phyloP scores from a whole-genome alignment of 2,329 filamentous ascomycete genomes.

The Apiospora kogelbergensis region DNA sequence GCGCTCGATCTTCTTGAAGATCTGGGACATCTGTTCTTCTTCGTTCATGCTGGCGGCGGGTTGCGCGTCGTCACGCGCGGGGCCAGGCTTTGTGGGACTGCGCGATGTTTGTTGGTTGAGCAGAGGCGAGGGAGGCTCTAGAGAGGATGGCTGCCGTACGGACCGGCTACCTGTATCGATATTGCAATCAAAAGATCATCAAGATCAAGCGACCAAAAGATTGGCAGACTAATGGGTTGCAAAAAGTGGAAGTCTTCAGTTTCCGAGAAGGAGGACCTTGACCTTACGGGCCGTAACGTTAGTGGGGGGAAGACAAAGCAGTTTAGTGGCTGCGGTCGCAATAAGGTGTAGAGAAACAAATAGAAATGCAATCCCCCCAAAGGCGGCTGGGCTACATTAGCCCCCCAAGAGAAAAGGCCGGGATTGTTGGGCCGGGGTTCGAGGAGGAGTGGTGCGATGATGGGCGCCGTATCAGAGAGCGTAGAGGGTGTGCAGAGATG shows the following conservation, averaged over 20 bases:
- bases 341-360: slow-evolving; percentile 5
- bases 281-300: slow-evolving; percentile 8
- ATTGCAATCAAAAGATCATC: neutral
- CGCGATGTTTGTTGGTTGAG: slow-evolving; percentile 3
- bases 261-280: slow-evolving; percentile 6
- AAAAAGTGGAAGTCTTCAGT: slow-evolving; percentile 6
- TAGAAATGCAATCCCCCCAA: slow-evolving; percentile 4
- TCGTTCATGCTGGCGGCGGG: slow-evolving; percentile 57
- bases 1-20: slow-evolving; percentile 96
- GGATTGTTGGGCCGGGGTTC: slow-evolving; percentile 5
- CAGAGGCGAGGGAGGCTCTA: neutral
- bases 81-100: slow-evolving; percentile 18
- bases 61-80: slow-evolving; percentile 38
- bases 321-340: slow-evolving; percentile 7
- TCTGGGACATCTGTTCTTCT: slow-evolving; percentile 69
- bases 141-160: neutral
- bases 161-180: neutral
- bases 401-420: neutral
- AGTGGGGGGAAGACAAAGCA: slow-evolving; percentile 4
- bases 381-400: slow-evolving; percentile 7
- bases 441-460: neutral
- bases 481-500: neutral
- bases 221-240: neutral
- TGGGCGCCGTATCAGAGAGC: neutral
- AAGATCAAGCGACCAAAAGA: neutral